Base-by-base conservation (phyloP, 2,329 filamentous ascomycete genomes). In the Pyrenophora graminea region DNA sequence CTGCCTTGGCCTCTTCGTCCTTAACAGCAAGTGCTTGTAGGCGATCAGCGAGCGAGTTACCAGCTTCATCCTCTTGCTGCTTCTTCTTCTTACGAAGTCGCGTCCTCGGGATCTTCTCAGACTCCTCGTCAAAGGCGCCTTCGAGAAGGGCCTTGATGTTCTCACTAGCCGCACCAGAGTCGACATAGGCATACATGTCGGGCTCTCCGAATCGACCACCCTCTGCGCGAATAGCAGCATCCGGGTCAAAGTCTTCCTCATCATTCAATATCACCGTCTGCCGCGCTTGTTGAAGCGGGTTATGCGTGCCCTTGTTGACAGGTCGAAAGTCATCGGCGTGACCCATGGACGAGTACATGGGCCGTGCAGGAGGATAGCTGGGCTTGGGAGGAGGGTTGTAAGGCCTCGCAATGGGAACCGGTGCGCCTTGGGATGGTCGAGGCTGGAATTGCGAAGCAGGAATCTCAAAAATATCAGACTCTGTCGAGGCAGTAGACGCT, bases 111-210 rank as follows among this genome's bases (percentile, higher is more conserved):
- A 76, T 77, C 51, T 77, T 77, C 40, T 88, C 85, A 0, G 85
- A 84, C 0, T 88, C 86, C 12, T 90, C 88, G 45, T 92, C 88
- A 73, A 93, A 85, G 8, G 88, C 88, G 6, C 89, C 90, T 69
- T 93, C 90, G 1, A 94, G 79, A n/a, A 94, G 73, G 6, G 87
- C 88, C 69, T 94, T 94, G 58, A 94, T 80, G 60, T 93, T 89
- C 39, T 86, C 86, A 43, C 83, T 85, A 9, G 90, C 89, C 69
- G 90, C 87, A 51, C 79, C 78, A 0, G 87, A 84, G 59, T 92
- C 88, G 5, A 88, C 85, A 60, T 89, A 91, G 48, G 77, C 77
- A 61, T 79, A 77, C 9, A 80, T 77, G 59, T 86, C 83, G 13
- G 77, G 73, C 0, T 79, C 75, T 4, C 81, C 81, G 61, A 84